Percentiles rank a stretch among this genome's conserved stretches.
Evolutionary conservation across 140 eudicot species (phyloP).

Genomic region (Flaveria floridana): DNA sequence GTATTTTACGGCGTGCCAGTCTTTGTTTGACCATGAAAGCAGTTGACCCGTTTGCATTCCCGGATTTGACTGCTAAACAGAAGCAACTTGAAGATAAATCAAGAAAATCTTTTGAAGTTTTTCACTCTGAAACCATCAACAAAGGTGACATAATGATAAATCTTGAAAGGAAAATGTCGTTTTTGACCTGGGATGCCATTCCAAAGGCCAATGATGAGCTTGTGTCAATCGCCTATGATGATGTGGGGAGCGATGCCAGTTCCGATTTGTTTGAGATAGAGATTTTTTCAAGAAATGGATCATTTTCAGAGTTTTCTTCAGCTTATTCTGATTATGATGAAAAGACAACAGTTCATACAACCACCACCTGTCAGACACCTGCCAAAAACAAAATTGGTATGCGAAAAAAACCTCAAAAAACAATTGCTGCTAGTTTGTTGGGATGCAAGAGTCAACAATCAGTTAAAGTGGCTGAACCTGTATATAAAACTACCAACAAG

Average conservation of each 20-base stretch:
- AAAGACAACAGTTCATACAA: constrained; percentile 6
- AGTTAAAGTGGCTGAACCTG: constrained; percentile 47
- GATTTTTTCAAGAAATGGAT: constrained; percentile 43
- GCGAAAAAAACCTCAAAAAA: constrained; percentile 19
- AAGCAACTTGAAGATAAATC: constrained; percentile 38
- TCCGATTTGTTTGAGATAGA: constrained; percentile 78
- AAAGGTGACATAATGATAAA: constrained; percentile 44
- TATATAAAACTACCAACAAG: constrained; percentile 21
- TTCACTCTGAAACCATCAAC: constrained; percentile 33
- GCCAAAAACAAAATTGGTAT: constrained; percentile 7
- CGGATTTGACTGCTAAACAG: constrained; percentile 20
- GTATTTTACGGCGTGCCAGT: constrained; percentile 29
- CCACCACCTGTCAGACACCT: neutral
- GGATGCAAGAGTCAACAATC: constrained; percentile 53
- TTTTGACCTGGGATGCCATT: constrained; percentile 68
- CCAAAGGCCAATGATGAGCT: constrained; percentile 41
- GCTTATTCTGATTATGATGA: constrained; percentile 45
- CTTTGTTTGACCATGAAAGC: constrained; percentile 47
- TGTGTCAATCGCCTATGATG: constrained; percentile 37
- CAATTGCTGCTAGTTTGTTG: constrained; percentile 35
- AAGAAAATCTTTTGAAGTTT: constrained; percentile 50
- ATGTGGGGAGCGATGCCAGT: constrained; percentile 69
- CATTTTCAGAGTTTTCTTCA: constrained; percentile 44
- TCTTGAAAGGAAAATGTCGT: constrained; percentile 57
- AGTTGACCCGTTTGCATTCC: constrained; percentile 48